Evolutionary conservation across 805 yeast species (phyloP).

Genomic region (Tetrapisispora fleetii): DNA sequence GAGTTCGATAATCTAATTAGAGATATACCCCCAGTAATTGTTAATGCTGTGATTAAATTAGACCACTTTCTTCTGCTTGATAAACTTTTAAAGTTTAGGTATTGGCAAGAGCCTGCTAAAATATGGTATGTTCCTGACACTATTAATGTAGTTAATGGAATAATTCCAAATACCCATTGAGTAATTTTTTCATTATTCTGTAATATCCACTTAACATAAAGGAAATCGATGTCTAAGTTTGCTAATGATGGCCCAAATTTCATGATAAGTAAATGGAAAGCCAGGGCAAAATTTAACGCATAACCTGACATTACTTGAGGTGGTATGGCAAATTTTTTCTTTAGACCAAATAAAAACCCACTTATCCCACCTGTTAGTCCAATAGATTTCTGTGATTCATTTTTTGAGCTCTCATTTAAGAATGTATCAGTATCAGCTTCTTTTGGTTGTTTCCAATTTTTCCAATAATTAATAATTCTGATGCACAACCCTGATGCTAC

Average conservation of each 20-base stretch:
- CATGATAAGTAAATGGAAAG: conserved; percentile 17
- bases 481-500: not conserved
- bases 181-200: conserved; percentile 11
- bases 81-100: conserved; percentile 9
- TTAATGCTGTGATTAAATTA: conserved; percentile 8
- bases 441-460: not conserved
- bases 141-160: conserved; percentile 16
- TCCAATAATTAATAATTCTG: not conserved
- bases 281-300: conserved; percentile 11
- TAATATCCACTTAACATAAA: conserved; percentile 18
- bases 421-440: not conserved
- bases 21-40: conserved; percentile 11
- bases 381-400: conserved; percentile 12
- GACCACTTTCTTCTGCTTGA: conserved; percentile 14
- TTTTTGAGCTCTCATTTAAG: not conserved
- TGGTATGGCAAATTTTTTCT: conserved; percentile 9
- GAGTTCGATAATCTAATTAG: conserved; percentile 10
- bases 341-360: conserved; percentile 19
- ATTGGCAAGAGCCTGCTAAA: conserved; percentile 18
- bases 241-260: conserved; percentile 7
- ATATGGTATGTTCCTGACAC: conserved; percentile 19
- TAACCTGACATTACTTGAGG: conserved; percentile 20
- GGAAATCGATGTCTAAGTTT: conserved; percentile 13
- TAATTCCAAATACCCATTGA: conserved; percentile 15
- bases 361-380: conserved; percentile 20